These are phyloP conservation scores for Vicia villosa DNA, from an alignment of 306 rosid species.

Conservation along the genomic window DNA sequence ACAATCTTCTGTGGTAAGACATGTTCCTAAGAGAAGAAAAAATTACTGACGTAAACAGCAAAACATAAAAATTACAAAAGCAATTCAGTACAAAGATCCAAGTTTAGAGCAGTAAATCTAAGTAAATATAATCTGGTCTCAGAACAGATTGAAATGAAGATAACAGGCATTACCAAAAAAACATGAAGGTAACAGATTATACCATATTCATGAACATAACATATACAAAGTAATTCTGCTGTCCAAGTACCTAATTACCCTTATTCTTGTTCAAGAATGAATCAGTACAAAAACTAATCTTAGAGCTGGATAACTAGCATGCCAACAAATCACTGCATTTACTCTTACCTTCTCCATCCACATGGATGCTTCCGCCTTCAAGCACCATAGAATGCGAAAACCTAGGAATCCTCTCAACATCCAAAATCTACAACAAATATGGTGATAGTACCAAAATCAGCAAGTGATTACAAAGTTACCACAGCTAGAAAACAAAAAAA, in stretches of 20 bases:
- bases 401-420: constrained; percentile 67
- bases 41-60: constrained; percentile 4
- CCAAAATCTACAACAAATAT: constrained; percentile 64
- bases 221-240: constrained; percentile 2
- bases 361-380: constrained; percentile 99
- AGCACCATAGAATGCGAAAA: constrained; percentile 71
- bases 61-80: constrained; percentile 8
- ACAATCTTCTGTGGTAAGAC: constrained; percentile 96
- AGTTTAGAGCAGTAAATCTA: background rate
- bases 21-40: constrained; percentile 67
- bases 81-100: constrained; percentile 10
- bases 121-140: constrained; percentile 1
- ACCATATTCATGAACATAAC: constrained; percentile 17
- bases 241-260: background rate
- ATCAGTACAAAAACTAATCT: constrained; percentile 17
- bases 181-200: constrained; percentile 2
- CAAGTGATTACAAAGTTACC: background rate
- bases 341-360: constrained; percentile 90
- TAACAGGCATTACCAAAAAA: no score
- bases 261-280: constrained; percentile 7
- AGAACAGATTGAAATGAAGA: constrained; percentile 6
- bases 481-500: background rate
- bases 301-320: background rate
- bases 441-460: constrained; percentile 19
- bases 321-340: constrained; percentile 13